Evolutionary conservation across 345 rosid genomes (phyloP), one percentile per base, ranked within the genome.

Genomic region (Camelina neglecta): DNA sequence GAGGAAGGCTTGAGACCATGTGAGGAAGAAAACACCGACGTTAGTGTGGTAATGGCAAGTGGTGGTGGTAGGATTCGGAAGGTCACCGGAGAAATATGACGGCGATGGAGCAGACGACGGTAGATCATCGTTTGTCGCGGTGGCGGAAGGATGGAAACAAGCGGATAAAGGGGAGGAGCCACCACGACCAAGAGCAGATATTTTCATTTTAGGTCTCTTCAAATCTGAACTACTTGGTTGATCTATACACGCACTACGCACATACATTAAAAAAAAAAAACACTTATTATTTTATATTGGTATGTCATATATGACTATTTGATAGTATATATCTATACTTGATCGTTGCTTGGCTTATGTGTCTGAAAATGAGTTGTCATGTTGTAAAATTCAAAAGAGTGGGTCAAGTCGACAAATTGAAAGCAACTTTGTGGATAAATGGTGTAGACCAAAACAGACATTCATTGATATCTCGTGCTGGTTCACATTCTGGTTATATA

Each of bases 11-110:
- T 83, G 70, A 39, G 97, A 89, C 98, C 97, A 93, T 2, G 97
- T 87, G 49, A 93, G 92, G 60, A 95, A 90, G 80, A 91, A 93
- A 36, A 87, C 72, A 6, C 98, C 98, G 2, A 86, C 77, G 36
- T 73, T 82, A 45, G 94, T 91, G 51, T 86, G 84, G 90, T 91
- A 93, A 29, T 88, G 83, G 66, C 86, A 87, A 31, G 89, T 88
- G 41, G 88, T 88, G 41, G 88, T 82, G 21, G 69, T 75, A 5
- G 63, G 61, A 15, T 65, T 35, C 8, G 58, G 65, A 18, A 87
- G 85, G 49, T 87, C 84, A 23, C 55, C 64, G 58, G 64, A 45
- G 48, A 41, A 12, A 48, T 31, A 6, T 65, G 72, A 74, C 18
- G 71, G 66, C 2, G 72, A 73, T 44, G 71, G 77, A 72, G 62